These are phyloP conservation scores for Myxozyma nipponensis DNA, from an alignment of 805 yeast genomes.

Conservation along the genomic window DNA sequence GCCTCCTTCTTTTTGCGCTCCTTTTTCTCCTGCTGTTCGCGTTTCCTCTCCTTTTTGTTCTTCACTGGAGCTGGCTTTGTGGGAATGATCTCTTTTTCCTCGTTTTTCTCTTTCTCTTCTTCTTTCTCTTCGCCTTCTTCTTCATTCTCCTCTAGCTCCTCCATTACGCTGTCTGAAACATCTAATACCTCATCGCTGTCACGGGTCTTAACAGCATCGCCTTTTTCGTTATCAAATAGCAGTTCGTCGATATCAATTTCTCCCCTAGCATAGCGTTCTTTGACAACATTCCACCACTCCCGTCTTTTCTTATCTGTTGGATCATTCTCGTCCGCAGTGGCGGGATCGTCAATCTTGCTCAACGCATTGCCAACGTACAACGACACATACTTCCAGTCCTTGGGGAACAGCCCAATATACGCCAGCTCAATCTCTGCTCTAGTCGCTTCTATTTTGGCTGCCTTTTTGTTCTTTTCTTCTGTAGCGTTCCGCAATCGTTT, in stretches of 20 bases:
- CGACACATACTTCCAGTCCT: constrained; percentile 26
- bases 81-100: background rate
- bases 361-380: constrained; percentile 25
- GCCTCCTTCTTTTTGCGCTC: background rate
- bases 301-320: constrained; percentile 10
- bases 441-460: constrained; percentile 3
- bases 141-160: too few relatives aligned
- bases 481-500: constrained; percentile 2
- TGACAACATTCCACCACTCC: constrained; percentile 15
- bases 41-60: background rate
- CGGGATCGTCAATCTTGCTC: background rate
- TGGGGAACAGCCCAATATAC: constrained; percentile 28
- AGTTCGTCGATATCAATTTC: constrained; percentile 18
- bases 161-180: background rate
- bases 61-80: background rate
- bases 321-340: constrained; percentile 6
- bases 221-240: constrained; percentile 11
- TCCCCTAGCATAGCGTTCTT: constrained; percentile 6
- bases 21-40: background rate
- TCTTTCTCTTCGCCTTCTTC: too few relatives aligned
- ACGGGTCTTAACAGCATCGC: background rate
- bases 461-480: constrained; percentile 2
- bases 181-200: background rate
- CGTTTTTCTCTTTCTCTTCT: too few relatives aligned
- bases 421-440: constrained; percentile 26